A percentile compares a stretch with the other conserved stretches of the same genome.
These are phyloP conservation scores for Lactarius evosmus DNA, from an alignment of 768 basidiomycete genomes.

Conservation along the genomic window DNA sequence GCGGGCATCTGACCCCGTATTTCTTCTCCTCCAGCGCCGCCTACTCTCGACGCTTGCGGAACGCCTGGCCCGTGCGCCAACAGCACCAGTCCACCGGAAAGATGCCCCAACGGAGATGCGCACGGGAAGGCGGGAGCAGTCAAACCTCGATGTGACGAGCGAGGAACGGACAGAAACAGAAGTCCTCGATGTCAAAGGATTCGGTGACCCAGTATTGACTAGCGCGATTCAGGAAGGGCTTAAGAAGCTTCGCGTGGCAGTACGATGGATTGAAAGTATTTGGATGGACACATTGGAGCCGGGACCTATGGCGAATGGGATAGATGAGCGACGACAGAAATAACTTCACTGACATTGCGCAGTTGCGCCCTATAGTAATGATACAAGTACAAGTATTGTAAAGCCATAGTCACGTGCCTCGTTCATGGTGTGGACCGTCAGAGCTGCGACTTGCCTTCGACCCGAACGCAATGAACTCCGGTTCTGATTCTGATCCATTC, in stretches of 20 bases:
- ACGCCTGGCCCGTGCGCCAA: conserved; percentile 30
- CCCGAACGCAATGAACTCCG: conserved; percentile 8
- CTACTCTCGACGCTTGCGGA: conserved; percentile 43
- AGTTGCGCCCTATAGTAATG: background rate
- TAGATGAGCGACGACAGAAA: background rate
- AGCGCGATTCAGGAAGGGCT: conserved; percentile 43
- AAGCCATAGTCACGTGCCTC: background rate
- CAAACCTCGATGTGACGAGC: conserved; percentile 4
- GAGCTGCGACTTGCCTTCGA: background rate
- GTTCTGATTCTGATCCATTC: conserved; percentile 24
- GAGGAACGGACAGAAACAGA: conserved; percentile 13
- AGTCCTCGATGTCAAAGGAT: conserved; percentile 51
- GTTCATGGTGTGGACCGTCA: background rate
- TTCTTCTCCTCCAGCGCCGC: conserved; percentile 57
- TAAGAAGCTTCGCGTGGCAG: conserved; percentile 39
- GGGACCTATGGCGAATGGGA: conserved; percentile 1
- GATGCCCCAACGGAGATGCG: conserved; percentile 16
- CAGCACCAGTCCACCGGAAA: conserved; percentile 7
- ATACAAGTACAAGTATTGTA: no score
- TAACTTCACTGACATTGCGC: background rate
- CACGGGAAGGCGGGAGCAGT: conserved; percentile 19
- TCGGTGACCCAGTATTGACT: conserved; percentile 60
- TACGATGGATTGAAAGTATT: conserved; percentile 54
- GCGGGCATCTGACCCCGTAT: conserved; percentile 61
- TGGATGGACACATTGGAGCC: conserved; percentile 48